Conservation (phyloP, 208 protist genomes). For the Acanthamoeba royreba region DNA sequence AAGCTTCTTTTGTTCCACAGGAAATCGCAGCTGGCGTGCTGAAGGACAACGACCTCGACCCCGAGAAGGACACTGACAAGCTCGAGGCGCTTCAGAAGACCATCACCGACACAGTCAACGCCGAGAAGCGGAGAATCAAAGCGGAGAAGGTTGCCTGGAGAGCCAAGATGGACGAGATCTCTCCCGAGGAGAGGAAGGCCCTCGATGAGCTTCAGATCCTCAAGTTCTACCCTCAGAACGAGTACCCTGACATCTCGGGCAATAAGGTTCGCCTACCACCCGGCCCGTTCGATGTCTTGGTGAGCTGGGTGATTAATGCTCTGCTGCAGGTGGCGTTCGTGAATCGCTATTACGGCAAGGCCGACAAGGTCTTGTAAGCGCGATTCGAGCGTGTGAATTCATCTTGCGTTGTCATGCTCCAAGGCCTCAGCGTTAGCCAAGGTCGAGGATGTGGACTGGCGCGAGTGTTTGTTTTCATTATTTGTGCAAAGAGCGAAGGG, state of each 20-base stretch:
- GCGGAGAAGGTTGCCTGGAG: neutral
- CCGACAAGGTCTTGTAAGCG: slow-evolving; percentile 48
- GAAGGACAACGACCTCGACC: slow-evolving; percentile 36
- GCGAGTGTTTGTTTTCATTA: too few species aligned
- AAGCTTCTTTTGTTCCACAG: too few species aligned
- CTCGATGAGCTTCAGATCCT: slow-evolving; percentile 59
- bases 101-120: slow-evolving; percentile 24
- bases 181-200: slow-evolving; percentile 41
- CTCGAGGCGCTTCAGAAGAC: neutral
- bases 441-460: too few species aligned
- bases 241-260: neutral
- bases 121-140: neutral
- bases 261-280: slow-evolving; percentile 8
- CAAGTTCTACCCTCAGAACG: slow-evolving; percentile 64
- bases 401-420: too few species aligned
- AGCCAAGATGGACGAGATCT: neutral
- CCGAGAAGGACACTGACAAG: neutral
- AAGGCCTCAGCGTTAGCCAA: too few species aligned
- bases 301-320: too few species aligned
- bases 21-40: slow-evolving; percentile 6
- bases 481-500: too few species aligned
- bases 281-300: too few species aligned
- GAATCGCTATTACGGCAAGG: slow-evolving; percentile 67
- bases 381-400: too few species aligned
- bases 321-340: slow-evolving; percentile 4